Evolutionary conservation across 108 stramenopile species (phyloP).

Genomic region (Stephanodiscus triporus): DNA sequence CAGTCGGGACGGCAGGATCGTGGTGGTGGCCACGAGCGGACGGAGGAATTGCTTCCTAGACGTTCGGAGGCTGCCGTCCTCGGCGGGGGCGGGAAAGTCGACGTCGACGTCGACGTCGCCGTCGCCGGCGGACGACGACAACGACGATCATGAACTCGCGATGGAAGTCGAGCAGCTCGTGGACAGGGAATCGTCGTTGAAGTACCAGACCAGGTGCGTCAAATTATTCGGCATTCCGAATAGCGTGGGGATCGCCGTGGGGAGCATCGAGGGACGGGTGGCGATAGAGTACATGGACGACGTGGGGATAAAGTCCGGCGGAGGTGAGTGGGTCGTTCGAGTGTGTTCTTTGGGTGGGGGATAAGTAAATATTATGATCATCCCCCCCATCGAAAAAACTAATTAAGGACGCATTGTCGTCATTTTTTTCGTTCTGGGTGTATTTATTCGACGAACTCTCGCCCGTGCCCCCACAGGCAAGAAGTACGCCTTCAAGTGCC

Average conservation of each 20-base stretch:
- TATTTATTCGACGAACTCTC: too few relatives aligned
- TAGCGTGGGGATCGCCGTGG: conserved; percentile 84
- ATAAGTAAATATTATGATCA: conserved; percentile 12
- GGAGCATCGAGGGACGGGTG: conserved; percentile 96
- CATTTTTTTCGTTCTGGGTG: too few relatives aligned
- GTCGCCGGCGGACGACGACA: too few relatives aligned
- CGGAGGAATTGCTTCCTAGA: conserved; percentile 65
- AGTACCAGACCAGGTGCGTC: conserved; percentile 85
- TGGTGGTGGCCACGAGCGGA: conserved; percentile 76
- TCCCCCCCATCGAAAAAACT: too few relatives aligned
- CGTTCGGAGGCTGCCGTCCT: conserved; percentile 24
- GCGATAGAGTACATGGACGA: conserved; percentile 93
- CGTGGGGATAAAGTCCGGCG: conserved; percentile 45
- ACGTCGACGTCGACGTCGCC: conserved; percentile 2
- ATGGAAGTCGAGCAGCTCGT: conserved; percentile 43
- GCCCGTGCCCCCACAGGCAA: too few relatives aligned
- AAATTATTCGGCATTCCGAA: conserved; percentile 69
- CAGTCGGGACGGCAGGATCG: conserved; percentile 23
- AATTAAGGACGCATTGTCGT: too few relatives aligned
- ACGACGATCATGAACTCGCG: too few relatives aligned
- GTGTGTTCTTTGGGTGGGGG: too few relatives aligned
- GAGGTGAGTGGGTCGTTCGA: conserved; percentile 28
- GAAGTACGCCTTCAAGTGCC: conserved; percentile 97
- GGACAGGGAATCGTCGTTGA: conserved; percentile 84
- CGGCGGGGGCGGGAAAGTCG: background rate